Base-by-base conservation (phyloP, 148 eudicot species). In the Talinum fruticosum region DNA sequence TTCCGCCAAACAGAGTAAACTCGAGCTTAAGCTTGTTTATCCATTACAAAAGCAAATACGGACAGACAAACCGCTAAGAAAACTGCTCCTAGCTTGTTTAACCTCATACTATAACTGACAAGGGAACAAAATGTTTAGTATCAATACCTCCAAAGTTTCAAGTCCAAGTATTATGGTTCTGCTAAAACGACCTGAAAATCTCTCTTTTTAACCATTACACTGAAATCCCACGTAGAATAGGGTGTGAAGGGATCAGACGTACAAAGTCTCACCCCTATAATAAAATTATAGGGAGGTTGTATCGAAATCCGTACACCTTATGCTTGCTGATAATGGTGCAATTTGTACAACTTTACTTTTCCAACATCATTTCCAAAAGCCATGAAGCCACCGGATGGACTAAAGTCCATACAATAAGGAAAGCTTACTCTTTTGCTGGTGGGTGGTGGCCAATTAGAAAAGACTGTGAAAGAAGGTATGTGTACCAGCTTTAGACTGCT, bases 361-460 rank as follows among this genome's bases (percentile, higher is more conserved):
- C 97, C 96, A 29, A 87, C 89, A 49, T 91, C 94, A 84, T 93
- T 90, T 37, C 94, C 99, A 72, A 87, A 10, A n/a, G 97, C 97
- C 97, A 96, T 91, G 79, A 90, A 88, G 49, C 99, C 99, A 65
- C 99, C 89, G 69, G 86, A 89, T 1, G 99, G 99, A 70, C 97
- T 96, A 47, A 96, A 96, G 76, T 96, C 97, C 85, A 93, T 71
- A 72, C 99, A 90, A 0, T 85, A 79, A 0, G 99, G 93, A 76
- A 79, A 73, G 2, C 77, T 76, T n/a, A 92, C 36, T 6, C 78
- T 70, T 75, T n/a, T n/a, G n/a, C n/a, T n/a, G n/a, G n/a, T n/a
- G n/a, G 81, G 76, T 2, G 90, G 91, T 19, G 99, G 97, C 94
- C 94, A 96, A 79, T 93, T 93, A 21, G 99, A 96, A 78, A 91